Evolutionary conservation across 257 asterid species (phyloP), one percentile per base, ranked within the genome.

Genomic region (Ilex aquifolium): DNA sequence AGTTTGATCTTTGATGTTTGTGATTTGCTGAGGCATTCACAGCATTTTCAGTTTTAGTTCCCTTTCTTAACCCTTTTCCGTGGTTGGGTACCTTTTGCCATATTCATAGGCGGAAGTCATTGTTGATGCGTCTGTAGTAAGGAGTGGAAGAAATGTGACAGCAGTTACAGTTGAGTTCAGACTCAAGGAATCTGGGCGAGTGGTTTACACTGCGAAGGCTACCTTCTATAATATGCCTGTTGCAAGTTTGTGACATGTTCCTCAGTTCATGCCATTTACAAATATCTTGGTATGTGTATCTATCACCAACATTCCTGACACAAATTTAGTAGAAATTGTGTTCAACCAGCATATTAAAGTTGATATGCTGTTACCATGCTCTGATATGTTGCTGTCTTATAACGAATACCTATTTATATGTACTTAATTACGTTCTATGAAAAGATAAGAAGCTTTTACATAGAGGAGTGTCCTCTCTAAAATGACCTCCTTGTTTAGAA

Each of bases 141-240:
- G 95, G 78, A 88, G 89, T 44, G 98, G 98, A 76, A 83, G 97
- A 76, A 92, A 79, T 75, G 53, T 92, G 56, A 80, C 97, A 4
- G 77, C 82, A 48, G 85, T 87, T 73, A 74, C 86, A 44, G 75
- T 86, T 31, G 79, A 83, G 61, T 92, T 86, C 72, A 82, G 81
- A 57, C 73, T 66, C 13, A 81, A 81, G 76, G 88, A 80, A 55
- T 76, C 92, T 2, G 82, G 77, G 39, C 71, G 75, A 53, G 40
- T 88, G 79, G 80, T 76, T 10, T 86, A 77, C 81, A 69, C 75
- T 76, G 69, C 87, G 52, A 95, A 84, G 0, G 85, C 92, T 46
- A 91, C 92, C 10, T 81, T 86, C 72, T 88, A 79, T 70, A 83
- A 83, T 31, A 69, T 79, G 81, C 95, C 92, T 15, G 58, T 61